Evolutionary conservation across 2,329 filamentous ascomycete genomes (phyloP), one percentile per base, ranked within the genome.

Genomic region (Aspergillus transmontanensis): DNA sequence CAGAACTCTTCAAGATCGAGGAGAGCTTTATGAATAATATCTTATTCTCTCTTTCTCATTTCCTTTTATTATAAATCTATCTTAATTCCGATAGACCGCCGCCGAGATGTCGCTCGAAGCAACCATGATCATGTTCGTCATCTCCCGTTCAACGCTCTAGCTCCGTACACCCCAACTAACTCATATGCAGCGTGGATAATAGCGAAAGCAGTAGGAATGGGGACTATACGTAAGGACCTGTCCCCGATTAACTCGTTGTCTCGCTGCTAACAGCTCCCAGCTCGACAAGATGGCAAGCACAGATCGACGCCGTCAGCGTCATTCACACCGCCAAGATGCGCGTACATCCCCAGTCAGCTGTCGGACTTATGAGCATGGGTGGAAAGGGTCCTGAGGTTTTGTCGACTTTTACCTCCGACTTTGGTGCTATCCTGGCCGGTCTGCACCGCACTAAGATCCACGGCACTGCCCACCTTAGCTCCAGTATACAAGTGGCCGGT

Each of bases 321-420:
- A 90, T 98, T 75, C 98, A 98, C 84, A 93, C 94, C 76, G 92
- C 91, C 75, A 97, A 99, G 80, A 97, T 94, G 71, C 90, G 93
- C 81, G 91, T 90, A 71, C 97, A 99, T 79, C 93, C 95, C 36
- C 95, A 99, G 82, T 98, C 94, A 9, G 96, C 94, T 12, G 95
- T 99, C 69, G 95, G 96, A 58, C 84, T 99, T 68, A 97, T 99
- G 94, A 97, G 93, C 81, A 98, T 98, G 94, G 95, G 93, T 68
- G 95, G 94, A 74, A 94, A 92, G 76, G 94, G 93, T n/a, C 95
- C 95, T 56, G 94, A 98, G 82, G 94, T 99, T 68, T 87, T 99
- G 68, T 96, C 95, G 63, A 99, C 95, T 39, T 87, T 98, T 76
- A 98, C 95, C 59, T 94, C 93, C 64, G 96, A 99, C 79, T 93